Base-by-base conservation (phyloP, 1,139 yeast species). In the Protomyces pachydermus region DNA sequence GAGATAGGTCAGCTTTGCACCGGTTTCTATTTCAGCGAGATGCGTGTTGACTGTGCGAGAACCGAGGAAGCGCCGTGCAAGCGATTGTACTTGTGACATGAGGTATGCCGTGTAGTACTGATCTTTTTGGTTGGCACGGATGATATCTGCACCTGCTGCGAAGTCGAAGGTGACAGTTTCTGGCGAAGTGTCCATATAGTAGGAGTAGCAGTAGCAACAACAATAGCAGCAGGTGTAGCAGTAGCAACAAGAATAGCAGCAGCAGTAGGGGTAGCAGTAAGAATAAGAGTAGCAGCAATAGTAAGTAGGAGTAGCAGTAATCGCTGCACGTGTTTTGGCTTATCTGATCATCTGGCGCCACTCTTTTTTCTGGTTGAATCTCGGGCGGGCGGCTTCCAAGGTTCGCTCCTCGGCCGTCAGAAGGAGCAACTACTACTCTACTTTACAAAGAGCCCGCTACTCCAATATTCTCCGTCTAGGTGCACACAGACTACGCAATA, bases 1-100 rank as follows among this genome's bases (percentile, higher is more conserved):
- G 34, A 89, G 77, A 71, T 91, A 91, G 0, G 85, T 62, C 1
- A 86, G 75, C 65, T 85, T 83, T 3, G 88, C 82, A 1, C 78
- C 74, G 0, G 84, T 80, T 0, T 85, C 77, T 32, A 91, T 79
- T 70, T 87, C 90, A 3, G 28, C 56, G 14, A 16, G 16, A 18
- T 37, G 34, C 25, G 45, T 42, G 39, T 39, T 52, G 39, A 58
- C 35, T 10, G 52, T 28, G 12, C 62, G 56, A 23, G 62, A 38
- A 9, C 62, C 62, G 14, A 58, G 38, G 6, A 39, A 20, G 5
- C 62, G 38, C 3, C 62, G 42, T 20, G 51, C 45, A 14, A 58
- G 32, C 10, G 62, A 51, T 20, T 58, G 54, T 3, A 58, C 28
- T n/a, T 52, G 52, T 9, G 62, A 51, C 20, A 23, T 52, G 34